Evolutionary conservation across 306 rosid species (phyloP).

Genomic region (Malus fusca): DNA sequence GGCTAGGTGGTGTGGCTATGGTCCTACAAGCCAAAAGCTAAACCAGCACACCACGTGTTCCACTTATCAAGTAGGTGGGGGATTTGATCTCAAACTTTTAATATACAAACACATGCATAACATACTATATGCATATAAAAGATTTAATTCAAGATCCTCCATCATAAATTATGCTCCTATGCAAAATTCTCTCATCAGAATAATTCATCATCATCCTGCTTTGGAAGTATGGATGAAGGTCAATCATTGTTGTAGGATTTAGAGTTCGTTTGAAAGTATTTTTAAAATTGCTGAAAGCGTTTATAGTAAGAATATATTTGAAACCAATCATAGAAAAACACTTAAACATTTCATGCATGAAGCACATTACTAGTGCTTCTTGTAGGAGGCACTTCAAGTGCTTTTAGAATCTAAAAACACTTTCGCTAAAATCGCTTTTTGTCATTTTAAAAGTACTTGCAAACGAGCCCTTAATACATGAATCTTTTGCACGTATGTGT

Average conservation of each 20-base stretch:
- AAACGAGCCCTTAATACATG: too few relatives aligned
- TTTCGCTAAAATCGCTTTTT: too few relatives aligned
- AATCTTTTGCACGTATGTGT: too few relatives aligned
- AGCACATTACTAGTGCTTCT: too few relatives aligned
- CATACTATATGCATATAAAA: background rate
- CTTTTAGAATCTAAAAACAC: too few relatives aligned
- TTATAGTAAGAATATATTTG: too few relatives aligned
- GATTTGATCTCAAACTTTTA: conserved; percentile 25
- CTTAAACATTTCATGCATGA: too few relatives aligned
- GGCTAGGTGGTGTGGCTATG: conserved; percentile 54
- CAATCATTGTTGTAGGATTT: background rate
- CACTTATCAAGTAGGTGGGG: conserved; percentile 50
- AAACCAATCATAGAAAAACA: too few relatives aligned
- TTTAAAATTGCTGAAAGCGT: fast-evolving
- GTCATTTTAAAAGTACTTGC: too few relatives aligned
- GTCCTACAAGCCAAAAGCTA: conserved; percentile 66
- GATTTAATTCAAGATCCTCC: background rate
- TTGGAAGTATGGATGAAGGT: background rate
- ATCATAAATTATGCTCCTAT: background rate
- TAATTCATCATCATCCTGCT: background rate
- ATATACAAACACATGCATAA: background rate
- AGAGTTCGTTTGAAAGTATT: too few relatives aligned
- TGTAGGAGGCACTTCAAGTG: too few relatives aligned
- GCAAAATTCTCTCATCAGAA: background rate
- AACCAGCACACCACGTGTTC: conserved; percentile 72